Percentiles rank a stretch among this genome's conserved stretches.
Conservation (phyloP, 345 rosid genomes). For the Syzygium grande region DNA sequence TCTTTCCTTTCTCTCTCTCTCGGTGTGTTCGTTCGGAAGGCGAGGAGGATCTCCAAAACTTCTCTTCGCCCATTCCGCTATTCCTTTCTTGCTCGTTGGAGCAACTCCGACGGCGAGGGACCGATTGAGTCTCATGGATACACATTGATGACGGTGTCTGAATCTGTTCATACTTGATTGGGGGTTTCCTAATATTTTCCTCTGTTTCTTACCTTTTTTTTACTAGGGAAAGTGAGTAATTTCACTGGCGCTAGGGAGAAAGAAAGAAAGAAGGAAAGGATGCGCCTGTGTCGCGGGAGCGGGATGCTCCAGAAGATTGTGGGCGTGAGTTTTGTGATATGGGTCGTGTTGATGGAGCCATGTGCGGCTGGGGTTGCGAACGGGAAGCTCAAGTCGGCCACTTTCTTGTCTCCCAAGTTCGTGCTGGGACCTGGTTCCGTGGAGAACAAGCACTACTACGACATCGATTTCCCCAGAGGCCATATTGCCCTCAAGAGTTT, state of each 20-base stretch:
- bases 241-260: background rate
- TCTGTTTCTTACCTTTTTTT: background rate
- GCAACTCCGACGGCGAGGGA: background rate
- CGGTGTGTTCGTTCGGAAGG: background rate
- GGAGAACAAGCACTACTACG: slow-evolving; percentile 28
- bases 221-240: background rate
- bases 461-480: slow-evolving; percentile 75
- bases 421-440: slow-evolving; percentile 81
- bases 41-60: background rate
- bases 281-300: background rate
- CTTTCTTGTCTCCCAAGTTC: slow-evolving; percentile 61
- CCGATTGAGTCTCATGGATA: background rate
- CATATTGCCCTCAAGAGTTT: slow-evolving; percentile 72
- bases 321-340: background rate
- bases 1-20: background rate
- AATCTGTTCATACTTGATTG: background rate
- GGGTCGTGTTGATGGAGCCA: background rate
- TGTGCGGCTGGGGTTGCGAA: background rate
- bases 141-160: background rate
- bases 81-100: background rate
- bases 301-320: background rate
- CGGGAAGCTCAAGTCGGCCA: slow-evolving; percentile 7
- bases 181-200: background rate
- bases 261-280: background rate
- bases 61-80: background rate